phyloP scores from a whole-genome alignment of 257 asterid species.

The Nicotiana otophora region DNA sequence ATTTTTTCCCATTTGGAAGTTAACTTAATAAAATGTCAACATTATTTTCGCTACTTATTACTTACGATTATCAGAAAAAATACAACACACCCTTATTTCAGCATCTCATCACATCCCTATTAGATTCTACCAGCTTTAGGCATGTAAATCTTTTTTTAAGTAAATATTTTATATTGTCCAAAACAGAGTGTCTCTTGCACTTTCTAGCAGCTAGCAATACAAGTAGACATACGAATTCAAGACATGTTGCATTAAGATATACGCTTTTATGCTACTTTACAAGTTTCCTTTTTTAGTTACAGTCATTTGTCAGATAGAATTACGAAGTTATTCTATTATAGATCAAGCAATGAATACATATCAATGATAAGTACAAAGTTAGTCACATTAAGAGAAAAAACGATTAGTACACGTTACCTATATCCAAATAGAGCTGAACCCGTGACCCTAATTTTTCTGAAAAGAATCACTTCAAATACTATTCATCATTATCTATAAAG shows the following conservation, averaged over 20 bases:
- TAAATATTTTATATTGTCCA: background rate
- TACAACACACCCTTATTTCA: too few species aligned
- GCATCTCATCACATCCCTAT: too few species aligned
- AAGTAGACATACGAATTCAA: too few species aligned
- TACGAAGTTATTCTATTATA: background rate
- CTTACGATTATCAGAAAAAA: too few species aligned
- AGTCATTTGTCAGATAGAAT: background rate
- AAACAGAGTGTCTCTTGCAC: background rate
- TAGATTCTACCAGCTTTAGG: too few species aligned
- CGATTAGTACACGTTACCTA: background rate
- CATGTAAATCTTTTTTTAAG: too few species aligned
- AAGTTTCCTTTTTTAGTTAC: background rate
- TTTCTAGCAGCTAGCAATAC: too few species aligned
- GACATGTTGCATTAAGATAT: background rate
- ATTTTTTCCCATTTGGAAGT: too few species aligned
- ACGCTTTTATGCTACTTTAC: background rate
- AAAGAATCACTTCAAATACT: too few species aligned
- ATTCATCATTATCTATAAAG: too few species aligned
- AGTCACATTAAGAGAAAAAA: background rate
- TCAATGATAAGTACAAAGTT: background rate
- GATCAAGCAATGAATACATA: background rate
- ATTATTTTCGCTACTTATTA: too few species aligned
- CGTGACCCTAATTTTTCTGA: background rate
- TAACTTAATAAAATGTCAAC: too few species aligned
- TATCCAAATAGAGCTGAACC: background rate